Evolutionary conservation across 345 rosid genomes (phyloP), one percentile per base, ranked within the genome.

Genomic region (Carallia brachiata): DNA sequence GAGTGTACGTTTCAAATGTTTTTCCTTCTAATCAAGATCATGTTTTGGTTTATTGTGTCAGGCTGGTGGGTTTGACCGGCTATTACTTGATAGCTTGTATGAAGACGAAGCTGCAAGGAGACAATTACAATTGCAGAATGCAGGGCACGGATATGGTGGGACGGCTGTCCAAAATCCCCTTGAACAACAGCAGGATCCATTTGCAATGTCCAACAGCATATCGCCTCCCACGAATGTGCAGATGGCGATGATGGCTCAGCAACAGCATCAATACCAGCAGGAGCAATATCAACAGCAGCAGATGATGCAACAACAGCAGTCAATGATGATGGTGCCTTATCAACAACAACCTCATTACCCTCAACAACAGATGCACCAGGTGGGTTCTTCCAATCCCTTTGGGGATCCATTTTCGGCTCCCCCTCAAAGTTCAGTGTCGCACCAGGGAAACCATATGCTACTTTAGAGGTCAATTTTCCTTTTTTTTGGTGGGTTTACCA

Each of bases 11-110:
- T 13, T 40, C 47, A 40, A 40, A 9, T 9, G 13, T 40, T 40
- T 40, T 13, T 40, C 15, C 47, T 28, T 28, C 23, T 55, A 30
- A n/a, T 67, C 52, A 30, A 62, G 66, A 34, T 28, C 4, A 17
- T 61, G 28, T 18, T 30, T 71, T 58, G 65, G n/a, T 23, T 34
- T 57, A 23, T 63, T 61, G 56, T 7, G 9, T 52, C 65, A 89
- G 98, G 99, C 79, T 2, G 99, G 99, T 58, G 99, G 99, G 30
- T 95, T 95, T 74, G 94, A 95, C 82, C 80, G 75, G 69, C 85
- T 95, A 63, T 66, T 95, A 36, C 88, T 95, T 2, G 97, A 95
- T 73, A 92, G 98, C 82, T 81, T 95, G 56, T 95, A 95, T 15
- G 99, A 92, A 76, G 97, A 95, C 34, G 91, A 90, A 3, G 73